Base-by-base conservation (phyloP, 1,284 basidiomycete species). In the Ganoderma lucidum region DNA sequence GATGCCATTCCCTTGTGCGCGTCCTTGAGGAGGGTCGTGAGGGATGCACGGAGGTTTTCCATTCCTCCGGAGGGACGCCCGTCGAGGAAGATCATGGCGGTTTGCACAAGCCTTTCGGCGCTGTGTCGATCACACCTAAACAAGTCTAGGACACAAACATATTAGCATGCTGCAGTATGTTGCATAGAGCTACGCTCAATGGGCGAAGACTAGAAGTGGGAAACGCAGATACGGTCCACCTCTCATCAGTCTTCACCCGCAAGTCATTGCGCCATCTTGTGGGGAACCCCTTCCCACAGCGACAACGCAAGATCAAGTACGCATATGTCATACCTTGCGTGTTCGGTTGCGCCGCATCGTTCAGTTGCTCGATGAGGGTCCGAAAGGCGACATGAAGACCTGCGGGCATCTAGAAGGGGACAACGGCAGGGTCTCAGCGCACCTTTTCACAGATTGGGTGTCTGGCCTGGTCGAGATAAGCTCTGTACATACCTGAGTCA, bases 1-100 rank as follows among this genome's bases (percentile, higher is more conserved):
- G 68, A 51, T 8, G 73, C 70, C 75, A 82, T 75, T 44, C 71
- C 60, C 12, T 67, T 63, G 63, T 81, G 75, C 8, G 79, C 76
- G 12, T 41, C 63, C 28, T 75, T 32, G 32, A 76, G 71, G 19
- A 81, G 61, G 14, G 56, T 62, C 17, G 76, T 75, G 14, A 81
- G 69, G 41, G 41, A 8, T 14, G 44, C 32, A 8, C 68, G 66
- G 6, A 42, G 53, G 8, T 64, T 39, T 37, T 28, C 32, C 19
- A 32, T 61, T 9, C 48, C 51, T n/a, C 15, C 53, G 15, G 23
- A 28, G 23, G 64, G 32, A 58, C 28, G 37, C 1, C 30, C 39
- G 17, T 70, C 44, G 5, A 64, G 14, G 61, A 73, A 53, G 9
- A 58, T 30, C 2, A 61, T 41, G 8, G 70, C 73, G n/a, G 69